Base-by-base conservation (phyloP, 2,329 filamentous ascomycete genomes). In the Penicillium sp. region DNA sequence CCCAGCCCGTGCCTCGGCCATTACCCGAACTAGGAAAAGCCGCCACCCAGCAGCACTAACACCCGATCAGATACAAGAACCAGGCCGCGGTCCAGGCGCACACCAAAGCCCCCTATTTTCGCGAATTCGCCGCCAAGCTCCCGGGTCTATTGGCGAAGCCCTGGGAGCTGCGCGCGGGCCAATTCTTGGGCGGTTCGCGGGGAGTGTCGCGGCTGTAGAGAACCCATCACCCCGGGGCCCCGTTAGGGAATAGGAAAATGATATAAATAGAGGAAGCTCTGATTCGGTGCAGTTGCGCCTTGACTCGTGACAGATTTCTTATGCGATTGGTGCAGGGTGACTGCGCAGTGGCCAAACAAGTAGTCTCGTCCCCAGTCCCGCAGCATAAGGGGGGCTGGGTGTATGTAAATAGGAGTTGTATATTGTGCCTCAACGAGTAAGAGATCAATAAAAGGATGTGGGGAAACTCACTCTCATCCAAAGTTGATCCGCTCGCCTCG, bases 11-110 rank as follows among this genome's bases (percentile, higher is more conserved):
- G 48, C 57, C 55, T 61, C 57, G 58, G 58, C 51, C 48, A 44
- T 18, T 36, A 25, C 10, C 31, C 41, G 13, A 36, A 24, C 42
- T 28, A 33, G 33, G n/a, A 11, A 36, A 20, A 20, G 4, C n/a
- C 33, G 33, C 33, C 18, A 38, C 16, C n/a, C 11, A 22, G 38
- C 16, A 20, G 35, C 10, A 38, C 35, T 38, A 38, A 38, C 35
- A 22, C 35, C 18, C 35, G 18, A 13, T 0, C 16, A 68, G 65
- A 48, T 68, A 68, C 45, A 63, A 64, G 28, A 49, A 67, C 45
- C 56, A 60, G 36, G 54, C 56, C 9, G 64, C 65, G 6, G 44
- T 67, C 11, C 48, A 63, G 39, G 31, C 57, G 18, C 65, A 68
- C 48, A 46, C 63, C 24, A 43, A 63, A 30, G 54, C 59, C 5